Base-by-base conservation (phyloP, 1,139 yeast genomes). In the Yamadazyma taylorii region DNA sequence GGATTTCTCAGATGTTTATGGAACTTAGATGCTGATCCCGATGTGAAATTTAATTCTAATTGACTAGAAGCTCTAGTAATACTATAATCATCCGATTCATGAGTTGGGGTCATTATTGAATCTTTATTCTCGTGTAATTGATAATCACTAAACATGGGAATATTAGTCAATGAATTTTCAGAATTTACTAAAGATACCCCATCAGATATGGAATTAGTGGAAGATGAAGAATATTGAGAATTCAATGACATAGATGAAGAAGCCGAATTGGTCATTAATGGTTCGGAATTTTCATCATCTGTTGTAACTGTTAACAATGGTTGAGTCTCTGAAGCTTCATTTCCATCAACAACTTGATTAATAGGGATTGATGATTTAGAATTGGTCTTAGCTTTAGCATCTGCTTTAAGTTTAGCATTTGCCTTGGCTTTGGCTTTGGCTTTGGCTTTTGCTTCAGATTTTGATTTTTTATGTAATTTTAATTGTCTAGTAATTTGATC, bases 131-230 rank as follows among this genome's bases (percentile, higher is more conserved):
- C 58, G 46, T 68, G 71, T 41, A 71, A 58, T 16, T 54, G 59
- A 42, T 69, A 71, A 44, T 71, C 77, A 12, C 77, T 71, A 45
- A 77, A 76, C 63, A 77, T 59, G 0, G 82, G 83, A 34, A 78
- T 73, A 47, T 78, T 72, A 5, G 81, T 75, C 43, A 73, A 67
- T 4, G 79, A 76, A 38, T 69, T 69, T 40, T 70, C 77, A 3
- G 81, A 74, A 46, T 71, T 72, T 53, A 77, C 65, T 32, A 78
- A 57, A 1, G 82, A 75, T 34, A 76, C 63, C 31, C 79, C 80
- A 47, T 76, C 79, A 3, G 80, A 73, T 13, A 68, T 60, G 1
- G 74, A 66, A 2, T 69, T 59, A 1, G 74, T 65, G 3, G 70
- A 60, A 4, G 70, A 61, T 35, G 57, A 32, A 3, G 51, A 47